Evolutionary conservation across 1,284 basidiomycete genomes (phyloP), one percentile per base, ranked within the genome.

Genomic region (Naganishia albida): DNA sequence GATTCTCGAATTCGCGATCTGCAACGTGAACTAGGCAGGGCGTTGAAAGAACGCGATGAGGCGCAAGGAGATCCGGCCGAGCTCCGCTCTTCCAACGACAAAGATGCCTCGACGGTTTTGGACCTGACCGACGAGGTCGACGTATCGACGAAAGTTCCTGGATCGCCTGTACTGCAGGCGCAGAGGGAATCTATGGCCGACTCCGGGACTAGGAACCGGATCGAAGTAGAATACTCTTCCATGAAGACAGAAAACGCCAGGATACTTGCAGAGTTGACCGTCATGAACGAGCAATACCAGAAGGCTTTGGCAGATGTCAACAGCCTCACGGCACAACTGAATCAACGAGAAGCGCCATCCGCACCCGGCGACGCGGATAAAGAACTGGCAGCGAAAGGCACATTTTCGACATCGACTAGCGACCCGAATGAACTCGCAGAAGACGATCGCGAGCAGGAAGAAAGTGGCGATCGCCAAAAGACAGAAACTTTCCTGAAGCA

Each of bases 231-330:
- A 74, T 79, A 89, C 25, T 73, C 85, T 23, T 81, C 83, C 18
- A 82, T 93, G 25, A 88, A 88, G 72, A 84, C 88, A 72, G 89
- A 87, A 0, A 86, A 91, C 71, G 84, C 87, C 49, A 86, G 86
- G 23, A 91, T 91, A 0, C 83, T 93, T 12, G 82, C 85, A 2
- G 89, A 93, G 73, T 83, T 94, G 30, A 87, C 90, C 10, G 82
- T 85, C 1, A 84, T 94, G 42, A 88, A 88, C 4, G 79, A 80
- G 46, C 93, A 92, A 75, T 95, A 95, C 75, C 87, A 88, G 42
- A 89, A 94, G 70, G 89, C 93, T n/a, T 83, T 95, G 30, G 84
- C 85, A 65, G 90, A 93, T 76, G 92, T 96, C 68, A 88, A 88
- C 15, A 90, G 93, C 69, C 83, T 97, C 51, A 87, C 92, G 75